Percentiles rank a stretch among this genome's conserved stretches.
phyloP scores from a whole-genome alignment of 1,139 yeast species.

The Magnusiomyces sp. region DNA sequence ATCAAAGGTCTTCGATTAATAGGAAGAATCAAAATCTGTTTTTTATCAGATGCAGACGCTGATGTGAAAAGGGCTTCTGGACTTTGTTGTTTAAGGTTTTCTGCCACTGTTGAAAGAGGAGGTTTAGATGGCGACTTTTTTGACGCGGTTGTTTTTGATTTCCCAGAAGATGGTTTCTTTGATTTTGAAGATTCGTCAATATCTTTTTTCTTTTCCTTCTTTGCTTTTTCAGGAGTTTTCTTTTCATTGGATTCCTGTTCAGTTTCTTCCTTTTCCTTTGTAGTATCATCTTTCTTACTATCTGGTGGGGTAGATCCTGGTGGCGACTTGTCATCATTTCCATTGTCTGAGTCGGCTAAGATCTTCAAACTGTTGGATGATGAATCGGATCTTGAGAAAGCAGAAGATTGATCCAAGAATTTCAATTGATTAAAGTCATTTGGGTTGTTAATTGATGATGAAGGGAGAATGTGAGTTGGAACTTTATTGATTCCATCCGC shows the following conservation, averaged over 20 bases:
- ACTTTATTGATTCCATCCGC: constrained; percentile 1
- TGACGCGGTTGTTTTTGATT: not conserved
- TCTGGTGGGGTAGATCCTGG: constrained; percentile 2
- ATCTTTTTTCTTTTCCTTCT: not conserved
- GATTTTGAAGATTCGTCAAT: not conserved
- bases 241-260: constrained; percentile 2
- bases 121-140: not conserved
- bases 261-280: constrained; percentile 6
- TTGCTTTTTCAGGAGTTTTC: not conserved
- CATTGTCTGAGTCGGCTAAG: constrained; percentile 7
- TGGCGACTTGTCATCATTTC: constrained; percentile 5
- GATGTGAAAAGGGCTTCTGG: constrained; percentile 10
- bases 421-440: not conserved
- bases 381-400: not conserved
- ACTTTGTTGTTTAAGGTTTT: constrained; percentile 7
- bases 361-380: constrained; percentile 1
- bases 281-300: constrained; percentile 8
- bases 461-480: constrained; percentile 1
- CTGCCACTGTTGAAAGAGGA: constrained; percentile 9
- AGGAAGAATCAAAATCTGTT: constrained; percentile 13
- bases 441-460: not conserved
- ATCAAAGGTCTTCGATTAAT: constrained; percentile 14
- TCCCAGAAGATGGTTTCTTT: not conserved
- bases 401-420: not conserved
- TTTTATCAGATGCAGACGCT: constrained; percentile 12